Conservation (phyloP, 805 yeast genomes). For the Metschnikowia peoriensis region DNA sequence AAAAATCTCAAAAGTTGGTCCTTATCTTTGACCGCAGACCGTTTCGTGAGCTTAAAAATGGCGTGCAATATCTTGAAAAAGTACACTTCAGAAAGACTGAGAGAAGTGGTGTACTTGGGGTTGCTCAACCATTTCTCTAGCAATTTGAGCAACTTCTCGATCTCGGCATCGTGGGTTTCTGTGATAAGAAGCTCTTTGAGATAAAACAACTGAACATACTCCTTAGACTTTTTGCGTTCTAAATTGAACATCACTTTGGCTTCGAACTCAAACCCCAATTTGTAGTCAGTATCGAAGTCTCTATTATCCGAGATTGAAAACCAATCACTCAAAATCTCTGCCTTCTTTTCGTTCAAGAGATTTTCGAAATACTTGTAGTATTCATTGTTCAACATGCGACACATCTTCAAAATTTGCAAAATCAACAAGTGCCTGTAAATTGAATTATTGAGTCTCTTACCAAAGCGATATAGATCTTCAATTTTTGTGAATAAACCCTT, state of each 20-base stretch:
- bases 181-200: slow-evolving; percentile 42
- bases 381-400: slow-evolving; percentile 31
- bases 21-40: slow-evolving; percentile 20
- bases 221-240: slow-evolving; percentile 15
- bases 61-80: slow-evolving; percentile 26
- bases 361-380: slow-evolving; percentile 29
- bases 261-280: slow-evolving; percentile 42
- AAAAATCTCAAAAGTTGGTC: slow-evolving; percentile 28
- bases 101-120: slow-evolving; percentile 6
- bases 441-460: slow-evolving; percentile 50
- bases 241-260: slow-evolving; percentile 16
- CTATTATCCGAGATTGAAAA: slow-evolving; percentile 51
- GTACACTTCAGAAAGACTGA: slow-evolving; percentile 27
- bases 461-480: slow-evolving; percentile 63
- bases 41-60: slow-evolving; percentile 27
- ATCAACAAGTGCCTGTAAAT: slow-evolving; percentile 39
- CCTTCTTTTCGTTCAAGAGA: slow-evolving; percentile 15
- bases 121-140: slow-evolving; percentile 27
- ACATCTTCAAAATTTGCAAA: slow-evolving; percentile 31
- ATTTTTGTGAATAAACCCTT: slow-evolving; percentile 63
- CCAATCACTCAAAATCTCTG: slow-evolving; percentile 14
- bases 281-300: slow-evolving; percentile 56
- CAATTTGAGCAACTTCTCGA: slow-evolving; percentile 23
- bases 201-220: slow-evolving; percentile 35
- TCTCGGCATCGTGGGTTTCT: slow-evolving; percentile 26